Evolutionary conservation across 2,329 filamentous ascomycete species (phyloP), one percentile per base, ranked within the genome.

Genomic region (Penicillium sp.): DNA sequence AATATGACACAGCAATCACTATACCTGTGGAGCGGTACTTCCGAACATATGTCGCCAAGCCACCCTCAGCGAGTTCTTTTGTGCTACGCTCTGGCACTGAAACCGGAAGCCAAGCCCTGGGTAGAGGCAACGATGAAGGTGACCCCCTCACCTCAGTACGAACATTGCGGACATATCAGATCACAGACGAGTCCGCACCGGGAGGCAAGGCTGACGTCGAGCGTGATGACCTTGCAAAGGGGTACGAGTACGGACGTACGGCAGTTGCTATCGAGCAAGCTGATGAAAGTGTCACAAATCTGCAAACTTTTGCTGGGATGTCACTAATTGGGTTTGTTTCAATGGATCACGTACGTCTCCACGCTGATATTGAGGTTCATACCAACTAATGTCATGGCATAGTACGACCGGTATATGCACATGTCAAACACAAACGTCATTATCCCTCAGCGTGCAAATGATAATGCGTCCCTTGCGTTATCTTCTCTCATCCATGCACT

Each of bases 11-110:
- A 14, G 89, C 91, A 1, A 75, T 97, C 66, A 83, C 81, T 19
- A 96, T 99, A 66, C 86, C 90, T 53, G 87, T 99, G 1, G 91
- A 97, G 72, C 84, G 94, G 52, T 99, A 95, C 70, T 93, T 92
- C 64, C 89, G 89, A 70, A 94, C 89, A 0, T 90, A 92, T 73
- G 76, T 87, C 27, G 90, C 91, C 7, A 83, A 83, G 57, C 82
- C 91, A 1, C 85, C 87, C 2, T 81, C 87, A 8, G 91, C 93
- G 26, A 95, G 86, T 68, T 88, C 85, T 1, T 95, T 93, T 53
- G 87, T 91, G 26, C 66, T 81, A 5, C 74, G 77, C 34, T 73
- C 78, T 26, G 78, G 79, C 39, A 60, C 76, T 29, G 67, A 69
- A n/a, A 74, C 56, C 10, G 59, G 63, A 13, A 59, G 50, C 27